Evolutionary conservation across 208 protist genomes (phyloP).

Genomic region (Sergeia podlipaevii): DNA sequence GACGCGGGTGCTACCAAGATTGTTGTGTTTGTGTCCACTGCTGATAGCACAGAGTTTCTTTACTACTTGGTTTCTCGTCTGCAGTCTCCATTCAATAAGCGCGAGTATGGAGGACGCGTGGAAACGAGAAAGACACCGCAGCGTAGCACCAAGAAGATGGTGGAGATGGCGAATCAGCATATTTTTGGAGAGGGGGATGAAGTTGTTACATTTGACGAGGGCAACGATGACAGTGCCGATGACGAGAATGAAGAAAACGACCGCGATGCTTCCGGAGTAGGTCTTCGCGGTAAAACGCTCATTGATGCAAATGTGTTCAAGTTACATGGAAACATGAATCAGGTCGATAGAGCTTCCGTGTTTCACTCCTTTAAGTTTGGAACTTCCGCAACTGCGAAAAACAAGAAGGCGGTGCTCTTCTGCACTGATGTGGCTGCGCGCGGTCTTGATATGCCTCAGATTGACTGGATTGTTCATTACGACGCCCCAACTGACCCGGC

Average conservation of each 20-base stretch:
- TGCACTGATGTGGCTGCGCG: constrained; percentile 95
- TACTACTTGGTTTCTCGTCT: constrained; percentile 91
- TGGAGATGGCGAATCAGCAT: constrained; percentile 50
- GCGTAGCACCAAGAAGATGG: constrained; percentile 40
- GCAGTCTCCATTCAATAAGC: constrained; percentile 47
- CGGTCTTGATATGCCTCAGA: constrained; percentile 94
- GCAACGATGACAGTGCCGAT: constrained; percentile 95
- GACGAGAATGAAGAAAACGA: constrained; percentile 25
- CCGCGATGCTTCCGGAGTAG: constrained; percentile 4
- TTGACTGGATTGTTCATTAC: constrained; percentile 98
- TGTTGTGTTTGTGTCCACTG: constrained; percentile 97
- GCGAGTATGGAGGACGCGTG: not conserved
- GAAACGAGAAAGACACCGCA: not conserved
- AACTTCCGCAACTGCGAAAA: constrained; percentile 14
- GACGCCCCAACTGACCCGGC: constrained; percentile 94
- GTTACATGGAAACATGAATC: constrained; percentile 95
- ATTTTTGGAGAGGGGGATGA: constrained; percentile 28
- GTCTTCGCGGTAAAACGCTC: constrained; percentile 57
- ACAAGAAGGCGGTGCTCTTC: constrained; percentile 87
- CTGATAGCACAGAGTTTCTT: constrained; percentile 96
- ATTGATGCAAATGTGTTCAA: constrained; percentile 84
- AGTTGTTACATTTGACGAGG: constrained; percentile 65
- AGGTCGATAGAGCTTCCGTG: constrained; percentile 89
- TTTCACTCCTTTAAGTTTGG: constrained; percentile 88
- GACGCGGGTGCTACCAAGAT: constrained; percentile 93